Conservation (phyloP, 1,284 basidiomycete genomes). For the Fomitopsis betulina region DNA sequence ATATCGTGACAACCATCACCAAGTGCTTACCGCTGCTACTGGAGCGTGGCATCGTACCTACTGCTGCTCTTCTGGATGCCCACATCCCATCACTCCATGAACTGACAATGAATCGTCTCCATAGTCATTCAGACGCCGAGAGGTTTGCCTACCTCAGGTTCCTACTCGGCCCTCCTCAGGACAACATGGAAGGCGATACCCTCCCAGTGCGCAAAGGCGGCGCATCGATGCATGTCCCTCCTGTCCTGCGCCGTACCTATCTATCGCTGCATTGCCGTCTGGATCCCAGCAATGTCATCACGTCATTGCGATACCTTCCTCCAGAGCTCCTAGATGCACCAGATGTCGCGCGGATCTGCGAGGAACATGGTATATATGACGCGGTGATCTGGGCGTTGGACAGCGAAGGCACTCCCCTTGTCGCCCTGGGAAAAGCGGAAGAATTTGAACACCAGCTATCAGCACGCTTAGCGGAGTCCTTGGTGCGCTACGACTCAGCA, state of each 20-base stretch:
- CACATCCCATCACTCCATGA: conserved; percentile 64
- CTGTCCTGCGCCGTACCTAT: conserved; percentile 56
- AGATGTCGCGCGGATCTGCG: conserved; percentile 59
- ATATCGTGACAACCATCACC: conserved; percentile 49
- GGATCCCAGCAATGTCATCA: conserved; percentile 64
- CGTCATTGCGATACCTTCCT: conserved; percentile 60
- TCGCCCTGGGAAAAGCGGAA: conserved; percentile 67
- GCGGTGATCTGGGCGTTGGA: conserved; percentile 84
- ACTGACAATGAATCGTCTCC: conserved; percentile 45
- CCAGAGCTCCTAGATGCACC: conserved; percentile 54
- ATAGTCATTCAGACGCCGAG: conserved; percentile 41
- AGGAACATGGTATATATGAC: conserved; percentile 63
- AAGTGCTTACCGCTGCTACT: conserved; percentile 64
- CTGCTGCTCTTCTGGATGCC: conserved; percentile 73
- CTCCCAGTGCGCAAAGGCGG: conserved; percentile 17
- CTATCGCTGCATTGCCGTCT: conserved; percentile 71
- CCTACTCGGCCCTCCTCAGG: conserved; percentile 59
- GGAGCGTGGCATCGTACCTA: conserved; percentile 55
- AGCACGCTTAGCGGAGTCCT: conserved; percentile 41
- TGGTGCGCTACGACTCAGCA: conserved; percentile 28
- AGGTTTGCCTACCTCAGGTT: conserved; percentile 78
- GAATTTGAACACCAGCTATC: conserved; percentile 56
- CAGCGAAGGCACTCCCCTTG: conserved; percentile 54
- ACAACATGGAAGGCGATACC: conserved; percentile 36
- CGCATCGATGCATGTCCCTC: conserved; percentile 42